Percentiles rank a stretch among this genome's conserved stretches.
phyloP scores from a whole-genome alignment of 805 yeast species.

The Nakazawaea molendinolei region DNA sequence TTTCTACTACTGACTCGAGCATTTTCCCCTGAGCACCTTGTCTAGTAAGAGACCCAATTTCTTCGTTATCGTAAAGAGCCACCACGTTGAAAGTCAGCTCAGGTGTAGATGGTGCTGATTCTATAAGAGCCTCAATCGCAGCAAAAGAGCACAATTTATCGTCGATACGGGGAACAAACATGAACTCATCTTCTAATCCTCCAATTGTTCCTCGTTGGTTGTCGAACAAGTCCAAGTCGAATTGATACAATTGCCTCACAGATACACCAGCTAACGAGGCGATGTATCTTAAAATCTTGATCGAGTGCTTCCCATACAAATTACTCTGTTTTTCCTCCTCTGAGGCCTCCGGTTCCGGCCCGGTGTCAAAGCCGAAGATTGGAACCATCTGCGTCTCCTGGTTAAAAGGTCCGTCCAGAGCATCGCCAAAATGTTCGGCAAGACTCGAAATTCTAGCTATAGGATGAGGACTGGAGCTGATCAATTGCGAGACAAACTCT shows the following conservation, averaged over 20 bases:
- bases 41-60: conserved; percentile 72
- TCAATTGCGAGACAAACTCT: conserved; percentile 34
- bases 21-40: conserved; percentile 80
- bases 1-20: conserved; percentile 54
- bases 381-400: conserved; percentile 78
- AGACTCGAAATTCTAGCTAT: conserved; percentile 77
- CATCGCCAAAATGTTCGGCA: conserved; percentile 81
- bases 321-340: conserved; percentile 58
- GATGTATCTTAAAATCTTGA: conserved; percentile 60
- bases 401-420: conserved; percentile 66
- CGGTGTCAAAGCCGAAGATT: conserved; percentile 50
- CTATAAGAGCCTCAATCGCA: conserved; percentile 55
- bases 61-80: conserved; percentile 74
- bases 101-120: conserved; percentile 21
- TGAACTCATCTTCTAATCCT: conserved; percentile 69
- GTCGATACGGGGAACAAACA: conserved; percentile 78
- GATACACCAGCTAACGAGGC: conserved; percentile 51
- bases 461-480: conserved; percentile 58
- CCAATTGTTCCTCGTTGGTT: conserved; percentile 75
- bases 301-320: conserved; percentile 59
- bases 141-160: conserved; percentile 78
- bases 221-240: conserved; percentile 77
- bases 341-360: conserved; percentile 38
- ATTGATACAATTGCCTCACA: conserved; percentile 55
- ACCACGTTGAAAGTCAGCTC: conserved; percentile 46